Conservation (phyloP, 2,329 filamentous ascomycete genomes). For the Waltergamsia citrina region DNA sequence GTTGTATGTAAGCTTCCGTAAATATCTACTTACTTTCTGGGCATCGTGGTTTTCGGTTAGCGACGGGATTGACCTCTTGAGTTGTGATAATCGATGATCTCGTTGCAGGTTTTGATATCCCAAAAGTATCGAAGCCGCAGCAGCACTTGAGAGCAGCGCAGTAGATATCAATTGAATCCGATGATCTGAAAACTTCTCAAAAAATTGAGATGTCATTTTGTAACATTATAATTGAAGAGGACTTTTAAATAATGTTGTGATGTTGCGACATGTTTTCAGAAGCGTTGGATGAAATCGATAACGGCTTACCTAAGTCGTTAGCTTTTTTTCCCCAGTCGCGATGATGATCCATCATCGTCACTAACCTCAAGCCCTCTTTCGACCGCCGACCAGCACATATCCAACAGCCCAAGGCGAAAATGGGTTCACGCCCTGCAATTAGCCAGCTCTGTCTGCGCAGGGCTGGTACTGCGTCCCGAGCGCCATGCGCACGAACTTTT, state of each 20-base stretch:
- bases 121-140: conserved; percentile 50
- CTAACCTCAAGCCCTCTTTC: too few species aligned
- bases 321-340: too few species aligned
- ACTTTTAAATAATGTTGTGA: background rate
- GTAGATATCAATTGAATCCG: conserved; percentile 59
- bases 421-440: conserved; percentile 29
- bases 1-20: background rate
- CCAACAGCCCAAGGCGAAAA: too few species aligned
- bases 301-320: too few species aligned
- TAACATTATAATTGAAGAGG: background rate
- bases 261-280: background rate
- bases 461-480: conserved; percentile 9
- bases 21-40: conserved; percentile 4
- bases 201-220: conserved; percentile 32
- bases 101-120: conserved; percentile 52
- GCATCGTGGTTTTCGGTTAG: conserved; percentile 5
- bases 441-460: conserved; percentile 16
- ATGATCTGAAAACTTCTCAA: conserved; percentile 32
- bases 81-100: conserved; percentile 40
- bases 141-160: conserved; percentile 54
- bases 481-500: conserved; percentile 13
- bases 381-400: too few species aligned
- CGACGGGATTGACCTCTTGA: conserved; percentile 51
- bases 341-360: too few species aligned
- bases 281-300: too few species aligned